phyloP scores from a whole-genome alignment of 306 rosid species.

The Oemleria cerasiformis region DNA sequence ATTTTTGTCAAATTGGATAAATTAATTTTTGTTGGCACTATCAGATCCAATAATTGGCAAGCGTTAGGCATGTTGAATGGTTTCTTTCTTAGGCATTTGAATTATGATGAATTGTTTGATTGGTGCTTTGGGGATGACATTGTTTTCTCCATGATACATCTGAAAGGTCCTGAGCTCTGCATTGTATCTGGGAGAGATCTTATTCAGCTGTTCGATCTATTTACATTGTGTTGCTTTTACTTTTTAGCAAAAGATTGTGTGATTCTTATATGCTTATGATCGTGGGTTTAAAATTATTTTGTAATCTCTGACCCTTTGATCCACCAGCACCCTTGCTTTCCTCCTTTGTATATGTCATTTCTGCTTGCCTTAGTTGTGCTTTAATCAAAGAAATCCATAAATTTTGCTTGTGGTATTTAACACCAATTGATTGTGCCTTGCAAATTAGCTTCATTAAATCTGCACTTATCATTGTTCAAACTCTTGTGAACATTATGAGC shows the following conservation, averaged over 20 bases:
- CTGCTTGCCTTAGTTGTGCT: background rate
- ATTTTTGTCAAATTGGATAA: background rate
- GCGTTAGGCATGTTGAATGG: background rate
- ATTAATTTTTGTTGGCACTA: background rate
- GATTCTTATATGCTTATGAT: background rate
- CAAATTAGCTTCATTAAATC: too few relatives aligned
- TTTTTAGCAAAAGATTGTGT: background rate
- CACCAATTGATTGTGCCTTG: too few relatives aligned
- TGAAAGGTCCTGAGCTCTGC: conserved; percentile 1
- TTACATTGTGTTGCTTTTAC: background rate
- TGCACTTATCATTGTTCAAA: too few relatives aligned
- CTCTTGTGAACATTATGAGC: background rate
- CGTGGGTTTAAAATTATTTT: too few relatives aligned
- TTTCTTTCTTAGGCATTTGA: background rate
- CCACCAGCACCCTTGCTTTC: background rate
- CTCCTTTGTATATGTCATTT: background rate
- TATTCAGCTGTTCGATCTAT: conserved; percentile 1
- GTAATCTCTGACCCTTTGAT: background rate
- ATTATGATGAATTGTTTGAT: background rate
- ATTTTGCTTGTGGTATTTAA: too few relatives aligned
- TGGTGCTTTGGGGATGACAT: background rate
- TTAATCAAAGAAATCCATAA: too few relatives aligned
- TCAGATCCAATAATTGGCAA: background rate
- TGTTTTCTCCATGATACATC: background rate
- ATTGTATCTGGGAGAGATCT: conserved; percentile 5